Base-by-base conservation (phyloP, 179 eudicot species). In the Spergularia azorica region DNA sequence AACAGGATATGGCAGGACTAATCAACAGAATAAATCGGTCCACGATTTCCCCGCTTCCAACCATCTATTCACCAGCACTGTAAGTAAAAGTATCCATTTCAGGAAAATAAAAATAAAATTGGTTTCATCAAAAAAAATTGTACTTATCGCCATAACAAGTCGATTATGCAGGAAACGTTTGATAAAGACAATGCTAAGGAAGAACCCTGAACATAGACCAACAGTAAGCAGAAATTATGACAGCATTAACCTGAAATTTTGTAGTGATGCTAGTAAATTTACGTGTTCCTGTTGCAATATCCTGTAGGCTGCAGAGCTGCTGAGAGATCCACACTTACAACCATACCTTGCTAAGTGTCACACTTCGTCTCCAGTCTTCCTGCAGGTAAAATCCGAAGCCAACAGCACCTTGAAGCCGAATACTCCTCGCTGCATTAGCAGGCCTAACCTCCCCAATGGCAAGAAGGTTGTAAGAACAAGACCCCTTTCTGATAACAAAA, bases 181-280 rank as follows among this genome's bases (percentile, higher is more conserved):
- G 60, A 93, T 95, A 70, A 95, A 91, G 79, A 89, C 80, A 75
- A 93, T 95, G 98, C 86, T 95, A 36, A 90, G 98, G 86, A 95
- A 91, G 82, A 93, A 86, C 79, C 97, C 98, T 5, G 98, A 95
- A 74, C 93, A 93, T 71, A 84, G 98, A 81, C 97, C 98, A 72
- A 93, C 97, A 9, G 98, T 95, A 71, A 88, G 94, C 84, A 68
- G 36, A 13, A 62, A 39, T 51, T 50, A 13, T 62, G 68, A 63
- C 51, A 18, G 3, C 8, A 43, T 43, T 52, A 41, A 64, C 1
- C 59, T 59, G 55, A 2, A 39, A 79, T 32, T n/a, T 9, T 57
- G 8, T 39, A 32, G 38, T 73, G 52, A 39, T 67, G 6, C 39
- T 56, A 18, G 32, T 56, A 9, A 76, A 3, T 61, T 16, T 36